Conservation (phyloP, 164 flowering plant genomes). For the Dillenia turbinata region DNA sequence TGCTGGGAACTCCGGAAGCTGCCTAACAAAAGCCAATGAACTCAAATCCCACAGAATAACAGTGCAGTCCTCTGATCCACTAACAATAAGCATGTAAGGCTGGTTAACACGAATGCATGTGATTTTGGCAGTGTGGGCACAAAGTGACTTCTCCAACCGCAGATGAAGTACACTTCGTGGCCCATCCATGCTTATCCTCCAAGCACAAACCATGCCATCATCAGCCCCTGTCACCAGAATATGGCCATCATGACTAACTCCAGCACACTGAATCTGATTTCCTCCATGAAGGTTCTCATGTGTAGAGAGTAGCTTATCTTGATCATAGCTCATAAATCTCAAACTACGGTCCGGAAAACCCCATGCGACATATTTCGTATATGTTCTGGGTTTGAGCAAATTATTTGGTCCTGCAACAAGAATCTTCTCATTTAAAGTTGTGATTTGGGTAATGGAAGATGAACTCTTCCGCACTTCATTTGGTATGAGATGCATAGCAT, state of each 20-base stretch:
- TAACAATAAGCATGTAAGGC: constrained; percentile 87
- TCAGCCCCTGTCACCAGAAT: constrained; percentile 87
- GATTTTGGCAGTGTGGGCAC: constrained; percentile 80
- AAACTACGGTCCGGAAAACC: constrained; percentile 95
- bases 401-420: constrained; percentile 67
- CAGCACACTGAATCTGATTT: constrained; percentile 80
- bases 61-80: constrained; percentile 94
- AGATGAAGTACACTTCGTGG: constrained; percentile 48
- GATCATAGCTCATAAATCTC: constrained; percentile 87
- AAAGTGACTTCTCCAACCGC: constrained; percentile 69
- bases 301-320: constrained; percentile 84
- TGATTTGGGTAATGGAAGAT: constrained; percentile 57
- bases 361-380: constrained; percentile 85
- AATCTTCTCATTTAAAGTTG: constrained; percentile 63
- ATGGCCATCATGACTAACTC: constrained; percentile 88
- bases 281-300: constrained; percentile 97
- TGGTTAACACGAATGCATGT: constrained; percentile 87
- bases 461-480: constrained; percentile 64
- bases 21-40: constrained; percentile 77
- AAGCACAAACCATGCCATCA: constrained; percentile 75
- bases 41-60: constrained; percentile 95
- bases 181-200: constrained; percentile 68
- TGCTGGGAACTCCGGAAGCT: constrained; percentile 90
- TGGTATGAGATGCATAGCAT: constrained; percentile 59
- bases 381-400: constrained; percentile 82